These are phyloP conservation scores for Lactifluus rugatus DNA, from an alignment of 768 basidiomycete genomes.

Conservation along the genomic window DNA sequence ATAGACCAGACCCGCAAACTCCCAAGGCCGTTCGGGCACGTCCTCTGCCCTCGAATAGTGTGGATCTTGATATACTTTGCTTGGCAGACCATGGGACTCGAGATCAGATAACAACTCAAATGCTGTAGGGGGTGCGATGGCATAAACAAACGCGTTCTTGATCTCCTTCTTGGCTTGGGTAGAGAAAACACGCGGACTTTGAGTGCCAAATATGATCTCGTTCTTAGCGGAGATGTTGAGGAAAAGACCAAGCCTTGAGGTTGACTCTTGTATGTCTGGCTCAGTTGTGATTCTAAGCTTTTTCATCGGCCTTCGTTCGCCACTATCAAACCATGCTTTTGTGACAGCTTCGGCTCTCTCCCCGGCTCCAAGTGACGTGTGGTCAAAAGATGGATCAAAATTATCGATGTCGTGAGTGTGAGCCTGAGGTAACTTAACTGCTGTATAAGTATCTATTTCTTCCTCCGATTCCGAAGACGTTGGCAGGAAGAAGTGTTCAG, in stretches of 20 bases:
- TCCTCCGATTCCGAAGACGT: neutral
- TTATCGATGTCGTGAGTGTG: neutral
- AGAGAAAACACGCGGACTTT: slow-evolving; percentile 10
- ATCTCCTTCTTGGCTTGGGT: slow-evolving; percentile 23
- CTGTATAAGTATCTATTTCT: slow-evolving; percentile 5
- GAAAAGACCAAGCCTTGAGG: neutral
- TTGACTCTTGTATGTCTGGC: neutral
- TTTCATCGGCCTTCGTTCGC: slow-evolving; percentile 14
- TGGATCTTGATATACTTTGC: slow-evolving; percentile 63
- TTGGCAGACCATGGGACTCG: slow-evolving; percentile 39
- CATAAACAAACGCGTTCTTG: slow-evolving; percentile 36
- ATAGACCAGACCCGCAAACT: slow-evolving; percentile 76
- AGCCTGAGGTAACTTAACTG: neutral
- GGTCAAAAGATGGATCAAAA: neutral
- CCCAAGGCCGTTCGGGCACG: slow-evolving; percentile 53
- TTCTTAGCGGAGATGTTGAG: neutral
- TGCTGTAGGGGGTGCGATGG: slow-evolving; percentile 39
- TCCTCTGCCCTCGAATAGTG: slow-evolving; percentile 70
- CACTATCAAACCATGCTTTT: slow-evolving; percentile 1
- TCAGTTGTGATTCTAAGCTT: slow-evolving; percentile 5
- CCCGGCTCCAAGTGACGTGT: neutral
- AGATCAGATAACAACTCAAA: slow-evolving; percentile 38
- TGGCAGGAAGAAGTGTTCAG: slow-evolving; percentile 6
- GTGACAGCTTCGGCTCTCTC: slow-evolving; percentile 3
- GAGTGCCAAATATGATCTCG: slow-evolving; percentile 1